phyloP scores from a whole-genome alignment of 768 basidiomycete species.

The Lentinula boryana region DNA sequence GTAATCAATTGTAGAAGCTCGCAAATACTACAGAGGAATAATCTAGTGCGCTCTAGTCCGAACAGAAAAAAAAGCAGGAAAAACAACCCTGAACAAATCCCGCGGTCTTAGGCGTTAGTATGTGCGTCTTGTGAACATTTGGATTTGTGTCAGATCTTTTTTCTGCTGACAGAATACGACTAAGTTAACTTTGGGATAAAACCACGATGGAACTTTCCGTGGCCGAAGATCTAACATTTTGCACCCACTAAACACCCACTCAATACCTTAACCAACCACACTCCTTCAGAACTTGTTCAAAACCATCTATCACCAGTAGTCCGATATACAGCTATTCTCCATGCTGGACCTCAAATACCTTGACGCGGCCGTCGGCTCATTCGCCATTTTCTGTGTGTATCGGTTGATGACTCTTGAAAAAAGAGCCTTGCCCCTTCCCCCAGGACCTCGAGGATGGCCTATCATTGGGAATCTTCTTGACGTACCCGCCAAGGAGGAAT shows the following conservation, averaged over 20 bases:
- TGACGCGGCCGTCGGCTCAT: not conserved
- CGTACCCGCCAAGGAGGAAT: conserved; percentile 11
- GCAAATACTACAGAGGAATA: too few species aligned
- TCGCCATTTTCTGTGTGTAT: conserved; percentile 1
- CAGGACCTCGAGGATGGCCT: conserved; percentile 13
- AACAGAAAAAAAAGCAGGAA: not conserved
- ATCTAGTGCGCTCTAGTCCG: not conserved
- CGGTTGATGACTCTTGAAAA: not conserved
- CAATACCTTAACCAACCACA: not conserved
- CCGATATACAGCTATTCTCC: not conserved
- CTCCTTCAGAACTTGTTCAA: not conserved
- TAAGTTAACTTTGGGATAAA: not conserved
- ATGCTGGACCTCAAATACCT: not conserved
- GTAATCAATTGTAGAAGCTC: too few species aligned
- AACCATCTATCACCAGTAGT: not conserved
- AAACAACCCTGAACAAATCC: not conserved
- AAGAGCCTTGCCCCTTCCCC: not conserved
- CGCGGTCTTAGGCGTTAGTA: not conserved
- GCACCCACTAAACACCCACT: not conserved
- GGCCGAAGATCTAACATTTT: not conserved
- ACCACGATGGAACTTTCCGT: not conserved
- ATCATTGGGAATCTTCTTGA: conserved; percentile 16
- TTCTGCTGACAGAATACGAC: not conserved
- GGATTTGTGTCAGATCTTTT: not conserved
- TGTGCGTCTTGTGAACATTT: not conserved